Base-by-base conservation (phyloP, 306 rosid genomes). In the Malus fusca region DNA sequence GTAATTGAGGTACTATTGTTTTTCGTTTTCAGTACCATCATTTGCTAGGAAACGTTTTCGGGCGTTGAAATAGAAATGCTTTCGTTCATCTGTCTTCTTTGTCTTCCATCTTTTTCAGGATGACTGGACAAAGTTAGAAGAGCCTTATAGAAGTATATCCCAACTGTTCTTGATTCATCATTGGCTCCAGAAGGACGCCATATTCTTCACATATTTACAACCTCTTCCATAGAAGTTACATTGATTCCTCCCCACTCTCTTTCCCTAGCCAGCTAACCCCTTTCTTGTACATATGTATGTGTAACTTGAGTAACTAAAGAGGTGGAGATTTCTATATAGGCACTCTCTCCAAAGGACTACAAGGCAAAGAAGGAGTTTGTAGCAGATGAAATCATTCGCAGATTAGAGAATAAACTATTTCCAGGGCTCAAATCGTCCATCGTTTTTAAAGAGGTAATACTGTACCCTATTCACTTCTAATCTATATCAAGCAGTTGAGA, bases 201-300 rank as follows among this genome's bases (percentile, higher is more conserved):
- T 71, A 92, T 95, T 82, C 97, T 95, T 87, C 99, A 95, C 82
- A 87, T 95, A 55, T 95, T 95, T 85, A 92, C 99, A 19, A 92
- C 97, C 63, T 90, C 99, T 83, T 89, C 97, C 70, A 88, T 95
- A 35, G 96, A 68, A 43, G 77, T 67, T 66, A 72, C 72, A 52
- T 59, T 51, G 61, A 68, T 81, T 74, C 65, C 43, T 46, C 48
- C n/a, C 82, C 6, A 22, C 30, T n/a, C 18, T 82, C 37, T 78
- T 74, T 56, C 56, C 25, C 68, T 31, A 17, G 37, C 53, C 19
- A 15, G 8, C 21, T 40, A 40, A 8, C 44, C 69, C 60, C 69
- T 40, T 55, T 26, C 63, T 67, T 53, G 15, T 51, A 65, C 31
- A 40, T 33, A 23, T 62, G 13, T 67, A 22, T n/a, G 21, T 70